Evolutionary conservation across 352 stramenopile species (phyloP), one percentile per base, ranked within the genome.

Genomic region (Globisporangium takayamanum): DNA sequence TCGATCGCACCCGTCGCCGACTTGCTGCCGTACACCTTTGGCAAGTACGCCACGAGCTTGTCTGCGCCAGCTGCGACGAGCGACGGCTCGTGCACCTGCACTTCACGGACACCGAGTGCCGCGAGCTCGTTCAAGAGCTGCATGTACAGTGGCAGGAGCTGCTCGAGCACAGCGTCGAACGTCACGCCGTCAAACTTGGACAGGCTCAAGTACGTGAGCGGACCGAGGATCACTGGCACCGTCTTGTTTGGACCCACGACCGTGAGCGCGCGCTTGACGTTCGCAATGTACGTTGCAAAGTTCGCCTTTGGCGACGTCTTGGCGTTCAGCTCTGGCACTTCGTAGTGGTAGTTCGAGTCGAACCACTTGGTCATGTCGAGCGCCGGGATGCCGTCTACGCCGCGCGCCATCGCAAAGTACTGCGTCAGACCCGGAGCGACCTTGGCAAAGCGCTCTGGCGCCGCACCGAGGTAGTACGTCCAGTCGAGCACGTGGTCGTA

Each of bases 291-390:
- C 46, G 59, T 68, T 41, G 41, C 61, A 55, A 97, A 97, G 75
- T 97, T 93, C 33, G 89, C 78, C 54, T 71, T 70, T 15, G 89
- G 76, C 48, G 76, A 64, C 18, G 77, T 87, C 59, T 80, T 81
- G 28, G 76, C 75, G 65, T 76, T 89, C 22, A 97, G 69, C 79
- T 98, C 92, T 2, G 92, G 89, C 47, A 97, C 89, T 68, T 97
- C 89, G 81, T 97, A 98, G 80, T 98, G 92, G 73, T 97, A 98
- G 84, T 98, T 98, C 45, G 84, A 93, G 72, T 97, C 92, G 68
- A 97, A 97, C 87, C 87, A 97, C 77, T 97, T 96, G 68, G 87
- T 97, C 92, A 97, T 97, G 67, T 96, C 92, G 41, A 98, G 78
- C 7, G 92, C 92, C 10, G 77, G 73, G 67, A 94, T 95, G 60